phyloP scores from a whole-genome alignment of 305 asterid species.

The Solanum aculeatissimum region DNA sequence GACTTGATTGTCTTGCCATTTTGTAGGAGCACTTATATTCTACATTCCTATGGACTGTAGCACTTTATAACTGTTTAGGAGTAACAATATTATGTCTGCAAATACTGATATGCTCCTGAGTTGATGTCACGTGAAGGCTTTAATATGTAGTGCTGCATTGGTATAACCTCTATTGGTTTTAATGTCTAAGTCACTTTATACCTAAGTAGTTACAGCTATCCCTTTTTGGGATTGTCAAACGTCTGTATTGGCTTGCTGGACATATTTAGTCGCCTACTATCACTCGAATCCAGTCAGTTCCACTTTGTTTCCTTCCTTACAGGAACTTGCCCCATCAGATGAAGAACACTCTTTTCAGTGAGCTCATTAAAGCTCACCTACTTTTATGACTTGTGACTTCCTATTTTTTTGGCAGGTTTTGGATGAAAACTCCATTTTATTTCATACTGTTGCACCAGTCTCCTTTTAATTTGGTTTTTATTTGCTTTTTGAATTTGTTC shows the following conservation, averaged over 20 bases:
- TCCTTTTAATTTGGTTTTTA: constrained; percentile 1
- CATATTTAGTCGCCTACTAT: not conserved
- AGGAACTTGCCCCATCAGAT: not conserved
- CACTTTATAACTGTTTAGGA: constrained; percentile 43
- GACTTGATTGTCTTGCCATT: constrained; percentile 41
- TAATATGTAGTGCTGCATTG: constrained; percentile 12
- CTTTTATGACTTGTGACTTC: constrained; percentile 7
- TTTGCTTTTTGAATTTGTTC: constrained; percentile 1
- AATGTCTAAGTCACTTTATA: not conserved
- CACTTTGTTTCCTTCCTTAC: not conserved
- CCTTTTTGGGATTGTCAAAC: not conserved
- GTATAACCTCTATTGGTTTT: not conserved
- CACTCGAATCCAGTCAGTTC: not conserved
- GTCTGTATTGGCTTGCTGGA: not conserved
- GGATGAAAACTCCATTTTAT: constrained; percentile 3
- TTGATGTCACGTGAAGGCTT: constrained; percentile 9
- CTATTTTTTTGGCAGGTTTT: constrained; percentile 29
- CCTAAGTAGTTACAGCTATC: not conserved
- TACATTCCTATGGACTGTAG: constrained; percentile 34
- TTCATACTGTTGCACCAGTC: constrained; percentile 5
- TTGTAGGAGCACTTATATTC: constrained; percentile 53
- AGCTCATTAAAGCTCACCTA: constrained; percentile 7
- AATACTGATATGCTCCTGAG: constrained; percentile 21
- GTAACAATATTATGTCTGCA: constrained; percentile 27
- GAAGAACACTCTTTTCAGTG: constrained; percentile 1